phyloP scores from a whole-genome alignment of 2,329 filamentous ascomycete genomes.

The Diaporthe sp. region DNA sequence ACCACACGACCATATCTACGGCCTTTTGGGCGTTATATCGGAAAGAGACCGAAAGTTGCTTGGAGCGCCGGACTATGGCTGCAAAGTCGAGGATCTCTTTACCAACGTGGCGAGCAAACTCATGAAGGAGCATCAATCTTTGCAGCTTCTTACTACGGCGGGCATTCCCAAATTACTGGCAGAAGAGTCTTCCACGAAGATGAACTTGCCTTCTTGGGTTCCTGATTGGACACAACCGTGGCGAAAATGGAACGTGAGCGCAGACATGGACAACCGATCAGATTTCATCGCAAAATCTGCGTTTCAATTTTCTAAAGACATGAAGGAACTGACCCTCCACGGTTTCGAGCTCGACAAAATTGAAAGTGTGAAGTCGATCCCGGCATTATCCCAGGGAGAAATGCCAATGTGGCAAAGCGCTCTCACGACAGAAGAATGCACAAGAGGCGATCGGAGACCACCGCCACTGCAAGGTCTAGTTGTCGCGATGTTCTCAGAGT shows the following conservation, averaged over 20 bases:
- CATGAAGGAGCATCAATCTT: background rate
- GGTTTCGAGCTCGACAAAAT: background rate
- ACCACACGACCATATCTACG: slow-evolving; percentile 1
- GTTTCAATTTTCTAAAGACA: background rate
- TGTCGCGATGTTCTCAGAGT: background rate
- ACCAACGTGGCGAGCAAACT: background rate
- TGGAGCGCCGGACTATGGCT: background rate
- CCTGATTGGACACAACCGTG: background rate
- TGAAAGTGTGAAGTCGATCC: background rate
- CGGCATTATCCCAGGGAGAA: background rate
- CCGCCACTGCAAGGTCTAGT: background rate
- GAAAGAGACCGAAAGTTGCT: background rate
- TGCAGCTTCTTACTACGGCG: background rate
- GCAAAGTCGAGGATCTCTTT: background rate
- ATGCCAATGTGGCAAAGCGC: background rate
- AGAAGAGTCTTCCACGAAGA: background rate
- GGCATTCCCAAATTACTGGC: background rate
- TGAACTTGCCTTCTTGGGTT: background rate
- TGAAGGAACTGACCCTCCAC: background rate
- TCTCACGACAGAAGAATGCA: background rate
- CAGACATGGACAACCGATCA: no score
- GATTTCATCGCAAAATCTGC: background rate
- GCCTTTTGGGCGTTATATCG: background rate
- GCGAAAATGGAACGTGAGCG: no score
- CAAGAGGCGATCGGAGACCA: background rate